phyloP scores from a whole-genome alignment of 1,284 basidiomycete genomes.

The Sphagnurus paluster region DNA sequence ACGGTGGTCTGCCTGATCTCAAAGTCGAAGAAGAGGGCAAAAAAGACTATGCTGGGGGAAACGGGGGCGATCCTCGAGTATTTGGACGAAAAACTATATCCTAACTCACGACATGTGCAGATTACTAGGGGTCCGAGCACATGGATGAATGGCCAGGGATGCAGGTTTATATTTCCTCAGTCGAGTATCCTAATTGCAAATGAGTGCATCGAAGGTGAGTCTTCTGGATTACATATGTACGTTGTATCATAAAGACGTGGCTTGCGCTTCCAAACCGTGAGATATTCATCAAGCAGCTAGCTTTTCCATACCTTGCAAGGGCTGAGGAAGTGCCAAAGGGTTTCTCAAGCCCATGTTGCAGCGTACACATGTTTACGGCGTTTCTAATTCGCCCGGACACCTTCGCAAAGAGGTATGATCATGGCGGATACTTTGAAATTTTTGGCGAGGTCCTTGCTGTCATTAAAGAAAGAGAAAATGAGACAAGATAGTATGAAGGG shows the following conservation, averaged over 20 bases:
- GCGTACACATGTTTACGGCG: neutral
- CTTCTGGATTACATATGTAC: neutral
- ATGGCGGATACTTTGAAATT: neutral
- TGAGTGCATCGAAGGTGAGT: constrained; percentile 1
- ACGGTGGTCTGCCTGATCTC: constrained; percentile 1
- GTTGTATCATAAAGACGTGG: neutral
- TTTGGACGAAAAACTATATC: neutral
- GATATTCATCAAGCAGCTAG: neutral
- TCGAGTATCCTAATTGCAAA: constrained; percentile 1
- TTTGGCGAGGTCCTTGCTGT: neutral
- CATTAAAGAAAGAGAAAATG: neutral
- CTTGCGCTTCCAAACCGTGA: neutral
- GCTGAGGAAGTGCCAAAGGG: neutral
- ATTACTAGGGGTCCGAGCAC: constrained; percentile 2
- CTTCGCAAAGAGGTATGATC: neutral
- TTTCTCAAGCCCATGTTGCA: neutral
- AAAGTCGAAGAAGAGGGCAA: neutral
- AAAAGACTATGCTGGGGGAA: neutral
- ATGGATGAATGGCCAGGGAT: constrained; percentile 4
- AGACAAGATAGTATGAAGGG: neutral
- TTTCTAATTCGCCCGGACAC: neutral
- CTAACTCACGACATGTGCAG: neutral
- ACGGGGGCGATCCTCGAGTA: constrained; percentile 2
- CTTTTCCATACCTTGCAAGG: constrained; percentile 4
- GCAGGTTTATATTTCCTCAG: constrained; percentile 3